phyloP scores from a whole-genome alignment of 1,139 yeast species.

The Suhomyces atakaporum region DNA sequence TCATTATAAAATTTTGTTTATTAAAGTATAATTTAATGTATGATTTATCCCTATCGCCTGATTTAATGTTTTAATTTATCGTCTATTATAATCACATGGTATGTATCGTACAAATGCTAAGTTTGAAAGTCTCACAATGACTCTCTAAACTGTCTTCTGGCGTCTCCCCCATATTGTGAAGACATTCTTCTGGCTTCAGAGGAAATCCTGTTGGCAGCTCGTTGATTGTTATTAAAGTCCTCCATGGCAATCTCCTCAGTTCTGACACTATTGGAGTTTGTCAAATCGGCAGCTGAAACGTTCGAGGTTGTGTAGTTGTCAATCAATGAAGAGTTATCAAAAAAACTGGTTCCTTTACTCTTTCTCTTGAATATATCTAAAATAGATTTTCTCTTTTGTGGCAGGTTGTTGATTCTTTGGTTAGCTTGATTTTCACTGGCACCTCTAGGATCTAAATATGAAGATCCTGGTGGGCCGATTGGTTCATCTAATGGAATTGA shows the following conservation, averaged over 20 bases:
- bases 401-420: conserved; percentile 4
- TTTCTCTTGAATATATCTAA: conserved; percentile 31
- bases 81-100: too few species aligned
- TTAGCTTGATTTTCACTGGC: conserved; percentile 1
- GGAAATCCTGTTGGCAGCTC: conserved; percentile 27
- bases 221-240: conserved; percentile 35
- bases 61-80: too few species aligned
- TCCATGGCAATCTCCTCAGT: conserved; percentile 57
- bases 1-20: too few species aligned
- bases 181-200: conserved; percentile 24
- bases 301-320: conserved; percentile 28
- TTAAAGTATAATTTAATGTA: not conserved
- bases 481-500: conserved; percentile 3
- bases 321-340: conserved; percentile 34
- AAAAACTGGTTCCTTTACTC: conserved; percentile 26
- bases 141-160: not conserved
- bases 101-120: too few species aligned
- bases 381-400: conserved; percentile 25
- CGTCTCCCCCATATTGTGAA: conserved; percentile 10
- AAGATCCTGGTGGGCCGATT: not conserved
- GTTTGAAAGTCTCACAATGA: not conserved
- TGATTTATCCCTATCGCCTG: not conserved
- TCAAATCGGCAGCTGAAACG: conserved; percentile 12
- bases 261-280: conserved; percentile 20
- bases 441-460: conserved; percentile 7